These are phyloP conservation scores for Dryas integrifolia DNA, from an alignment of 331 rosid genomes.

Conservation along the genomic window DNA sequence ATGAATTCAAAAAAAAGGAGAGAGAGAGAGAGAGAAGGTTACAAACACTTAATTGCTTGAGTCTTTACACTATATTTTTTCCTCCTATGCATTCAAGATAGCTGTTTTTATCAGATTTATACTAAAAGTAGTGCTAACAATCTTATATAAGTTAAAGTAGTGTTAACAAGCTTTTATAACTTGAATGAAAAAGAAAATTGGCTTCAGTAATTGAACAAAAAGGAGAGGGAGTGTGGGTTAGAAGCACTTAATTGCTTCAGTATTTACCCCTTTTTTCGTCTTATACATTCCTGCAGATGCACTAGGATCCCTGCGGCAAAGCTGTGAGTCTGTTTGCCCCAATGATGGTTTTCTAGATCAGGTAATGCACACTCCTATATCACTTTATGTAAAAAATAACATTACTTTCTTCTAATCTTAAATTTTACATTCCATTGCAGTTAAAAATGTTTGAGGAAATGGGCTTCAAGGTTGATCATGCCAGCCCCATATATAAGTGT, in stretches of 20 bases:
- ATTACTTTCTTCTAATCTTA: not conserved
- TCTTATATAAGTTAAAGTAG: too few relatives aligned
- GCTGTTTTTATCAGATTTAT: too few relatives aligned
- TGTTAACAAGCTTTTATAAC: not conserved
- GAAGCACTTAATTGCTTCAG: not conserved
- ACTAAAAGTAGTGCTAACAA: too few relatives aligned
- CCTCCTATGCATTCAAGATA: too few relatives aligned
- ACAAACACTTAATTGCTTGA: too few relatives aligned
- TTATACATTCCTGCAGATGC: slow-evolving; percentile 61
- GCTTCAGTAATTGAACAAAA: not conserved
- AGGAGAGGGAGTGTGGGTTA: not conserved
- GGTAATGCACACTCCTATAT: slow-evolving; percentile 40
- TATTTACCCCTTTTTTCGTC: slow-evolving; percentile 1
- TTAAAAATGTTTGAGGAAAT: slow-evolving; percentile 80
- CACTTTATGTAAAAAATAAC: not conserved
- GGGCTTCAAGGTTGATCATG: slow-evolving; percentile 85
- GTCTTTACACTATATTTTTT: too few relatives aligned
- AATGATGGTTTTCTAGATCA: slow-evolving; percentile 93
- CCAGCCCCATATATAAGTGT: slow-evolving; percentile 67
- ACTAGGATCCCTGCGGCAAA: slow-evolving; percentile 65
- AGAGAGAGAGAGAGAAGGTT: too few relatives aligned
- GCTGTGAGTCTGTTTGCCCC: slow-evolving; percentile 85
- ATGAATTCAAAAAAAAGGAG: too few relatives aligned
- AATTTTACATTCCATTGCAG: slow-evolving; percentile 34
- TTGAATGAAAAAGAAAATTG: not conserved